Percentiles rank a stretch among this genome's conserved stretches.
Conservation (phyloP, 2,329 filamentous ascomycete species). For the Bipolaris oryzae region DNA sequence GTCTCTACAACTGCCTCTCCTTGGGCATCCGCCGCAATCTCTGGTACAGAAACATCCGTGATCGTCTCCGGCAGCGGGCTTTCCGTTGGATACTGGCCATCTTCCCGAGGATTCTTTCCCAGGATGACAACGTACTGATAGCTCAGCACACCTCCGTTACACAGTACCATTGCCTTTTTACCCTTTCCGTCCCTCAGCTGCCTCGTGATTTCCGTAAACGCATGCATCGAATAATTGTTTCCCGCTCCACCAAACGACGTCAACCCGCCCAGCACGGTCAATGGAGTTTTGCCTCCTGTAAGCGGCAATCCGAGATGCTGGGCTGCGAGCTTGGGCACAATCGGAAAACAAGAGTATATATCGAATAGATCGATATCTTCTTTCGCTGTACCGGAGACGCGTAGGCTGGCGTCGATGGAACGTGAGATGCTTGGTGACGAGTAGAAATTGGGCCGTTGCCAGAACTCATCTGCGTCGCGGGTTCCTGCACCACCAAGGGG, state of each 20-base stretch:
- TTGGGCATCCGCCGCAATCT: slow-evolving; percentile 49
- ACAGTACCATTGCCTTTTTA: slow-evolving; percentile 63
- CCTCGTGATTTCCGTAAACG: slow-evolving; percentile 51
- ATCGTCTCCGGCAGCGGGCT: slow-evolving; percentile 55
- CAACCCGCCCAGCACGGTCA: slow-evolving; percentile 68
- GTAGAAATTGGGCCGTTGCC: slow-evolving; percentile 65
- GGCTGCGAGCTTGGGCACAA: slow-evolving; percentile 70
- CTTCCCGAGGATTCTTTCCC: slow-evolving; percentile 54
- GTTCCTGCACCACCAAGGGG: slow-evolving; percentile 68
- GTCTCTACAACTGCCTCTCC: slow-evolving; percentile 64
- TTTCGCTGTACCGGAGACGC: slow-evolving; percentile 54
- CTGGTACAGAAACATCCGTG: slow-evolving; percentile 50
- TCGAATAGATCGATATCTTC: slow-evolving; percentile 66
- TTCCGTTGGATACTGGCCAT: slow-evolving; percentile 55
- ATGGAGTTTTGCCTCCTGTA: slow-evolving; percentile 53
- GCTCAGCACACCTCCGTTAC: slow-evolving; percentile 69
- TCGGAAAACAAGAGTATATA: slow-evolving; percentile 73
- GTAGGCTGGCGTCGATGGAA: slow-evolving; percentile 62
- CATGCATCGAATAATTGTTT: slow-evolving; percentile 75
- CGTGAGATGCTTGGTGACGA: slow-evolving; percentile 63
- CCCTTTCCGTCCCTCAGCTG: slow-evolving; percentile 55
- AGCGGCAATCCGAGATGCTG: slow-evolving; percentile 63
- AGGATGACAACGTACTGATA: slow-evolving; percentile 69
- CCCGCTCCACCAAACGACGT: slow-evolving; percentile 73
- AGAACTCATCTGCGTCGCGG: slow-evolving; percentile 64